Percentiles rank a stretch among this genome's conserved stretches.
Conservation (phyloP, 768 basidiomycete species). For the Brasilioporus rufonigricans region DNA sequence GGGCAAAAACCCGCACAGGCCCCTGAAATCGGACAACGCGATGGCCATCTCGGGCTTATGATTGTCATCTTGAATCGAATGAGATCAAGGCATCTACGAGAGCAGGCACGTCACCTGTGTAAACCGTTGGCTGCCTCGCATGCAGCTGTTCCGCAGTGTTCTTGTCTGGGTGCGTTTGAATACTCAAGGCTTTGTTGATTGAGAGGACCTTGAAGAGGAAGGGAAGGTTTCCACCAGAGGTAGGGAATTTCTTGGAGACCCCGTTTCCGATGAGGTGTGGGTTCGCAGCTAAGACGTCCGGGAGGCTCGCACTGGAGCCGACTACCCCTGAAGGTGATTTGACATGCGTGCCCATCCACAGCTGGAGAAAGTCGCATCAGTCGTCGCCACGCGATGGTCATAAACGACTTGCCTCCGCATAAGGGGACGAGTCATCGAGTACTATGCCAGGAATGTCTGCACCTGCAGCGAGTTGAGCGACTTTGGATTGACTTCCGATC, state of each 20-base stretch:
- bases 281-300: slow-evolving; percentile 60
- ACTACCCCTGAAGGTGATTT: slow-evolving; percentile 59
- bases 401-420: slow-evolving; percentile 77
- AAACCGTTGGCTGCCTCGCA: slow-evolving; percentile 70
- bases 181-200: slow-evolving; percentile 85
- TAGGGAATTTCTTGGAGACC: slow-evolving; percentile 55
- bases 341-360: slow-evolving; percentile 99
- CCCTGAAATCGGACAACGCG: slow-evolving; percentile 86
- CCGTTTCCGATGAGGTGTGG: slow-evolving; percentile 65
- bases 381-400: background rate
- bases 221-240: slow-evolving; percentile 67
- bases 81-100: background rate
- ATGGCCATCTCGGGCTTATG: slow-evolving; percentile 99
- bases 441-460: slow-evolving; percentile 61
- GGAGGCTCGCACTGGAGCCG: slow-evolving; percentile 49
- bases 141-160: slow-evolving; percentile 69
- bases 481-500: slow-evolving; percentile 73
- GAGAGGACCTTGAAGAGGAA: slow-evolving; percentile 93
- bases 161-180: slow-evolving; percentile 93
- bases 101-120: slow-evolving; percentile 67
- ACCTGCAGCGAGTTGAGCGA: slow-evolving; percentile 77
- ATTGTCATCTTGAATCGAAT: slow-evolving; percentile 68
- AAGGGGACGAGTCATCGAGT: slow-evolving; percentile 71
- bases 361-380: slow-evolving; percentile 40
- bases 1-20: slow-evolving; percentile 92